Percentiles rank a stretch among this genome's conserved stretches.
Conservation (phyloP, 163 green algal genomes). For the Volvox carteri region DNA sequence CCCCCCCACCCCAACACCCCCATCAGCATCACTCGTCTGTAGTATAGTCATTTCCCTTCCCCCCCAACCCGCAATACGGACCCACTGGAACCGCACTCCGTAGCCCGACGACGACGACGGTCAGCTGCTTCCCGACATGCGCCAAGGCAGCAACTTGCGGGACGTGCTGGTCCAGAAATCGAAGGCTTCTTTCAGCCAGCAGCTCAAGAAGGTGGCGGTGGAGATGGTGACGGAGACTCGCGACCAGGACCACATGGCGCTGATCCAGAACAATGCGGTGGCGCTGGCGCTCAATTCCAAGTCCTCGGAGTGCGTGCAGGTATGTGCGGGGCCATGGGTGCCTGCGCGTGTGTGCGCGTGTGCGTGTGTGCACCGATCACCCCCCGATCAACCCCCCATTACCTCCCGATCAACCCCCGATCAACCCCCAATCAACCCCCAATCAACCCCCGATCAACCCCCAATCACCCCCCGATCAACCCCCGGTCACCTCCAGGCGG, state of each 20-base stretch:
- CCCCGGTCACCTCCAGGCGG: slow-evolving; percentile 37
- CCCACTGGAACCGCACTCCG: too few relatives aligned
- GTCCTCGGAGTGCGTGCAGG: slow-evolving; percentile 69
- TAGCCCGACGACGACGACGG: slow-evolving; percentile 55
- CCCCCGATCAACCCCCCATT: too few relatives aligned
- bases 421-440: too few relatives aligned
- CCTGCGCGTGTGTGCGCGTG: too few relatives aligned
- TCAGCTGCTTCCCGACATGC: slow-evolving; percentile 52
- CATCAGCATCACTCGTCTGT: too few relatives aligned
- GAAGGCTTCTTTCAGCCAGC: slow-evolving; percentile 60
- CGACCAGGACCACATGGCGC: slow-evolving; percentile 62
- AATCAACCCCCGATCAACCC: too few relatives aligned
- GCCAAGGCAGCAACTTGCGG: slow-evolving; percentile 29
- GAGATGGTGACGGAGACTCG: slow-evolving; percentile 69
- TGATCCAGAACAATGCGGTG: slow-evolving; percentile 69
- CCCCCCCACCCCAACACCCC: not conserved
- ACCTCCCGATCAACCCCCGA: too few relatives aligned
- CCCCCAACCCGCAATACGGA: too few relatives aligned
- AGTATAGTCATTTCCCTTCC: too few relatives aligned
- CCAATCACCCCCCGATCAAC: too few relatives aligned
- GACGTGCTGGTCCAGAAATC: slow-evolving; percentile 54
- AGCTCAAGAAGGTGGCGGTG: slow-evolving; percentile 67
- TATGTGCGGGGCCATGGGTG: too few relatives aligned
- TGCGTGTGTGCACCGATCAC: too few relatives aligned
- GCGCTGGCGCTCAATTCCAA: slow-evolving; percentile 68